Evolutionary conservation across 306 rosid species (phyloP).

Genomic region (Senna siamea): DNA sequence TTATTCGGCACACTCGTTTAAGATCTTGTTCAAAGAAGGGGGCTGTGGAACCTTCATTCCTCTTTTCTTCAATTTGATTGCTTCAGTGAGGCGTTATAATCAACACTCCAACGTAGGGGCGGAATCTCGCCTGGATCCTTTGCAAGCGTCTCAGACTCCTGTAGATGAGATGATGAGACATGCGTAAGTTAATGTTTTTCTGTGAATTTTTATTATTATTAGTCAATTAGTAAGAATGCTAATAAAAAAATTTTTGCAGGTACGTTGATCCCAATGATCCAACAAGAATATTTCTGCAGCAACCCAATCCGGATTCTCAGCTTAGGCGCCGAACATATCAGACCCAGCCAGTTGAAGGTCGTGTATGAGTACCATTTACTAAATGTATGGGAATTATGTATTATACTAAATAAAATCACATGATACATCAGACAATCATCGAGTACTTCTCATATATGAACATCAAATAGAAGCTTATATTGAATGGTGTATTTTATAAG

Average conservation of each 20-base stretch:
- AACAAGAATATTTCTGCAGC: conserved; percentile 92
- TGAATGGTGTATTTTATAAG: background rate
- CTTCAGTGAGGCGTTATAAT: conserved; percentile 81
- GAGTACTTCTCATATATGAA: conserved; percentile 30
- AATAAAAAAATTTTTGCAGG: conserved; percentile 58
- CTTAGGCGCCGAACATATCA: conserved; percentile 93
- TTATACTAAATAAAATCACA: conserved; percentile 28
- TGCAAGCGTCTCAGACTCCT: conserved; percentile 94
- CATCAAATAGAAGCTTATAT: background rate
- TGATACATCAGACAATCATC: background rate
- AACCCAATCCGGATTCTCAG: conserved; percentile 80
- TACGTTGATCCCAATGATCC: conserved; percentile 98
- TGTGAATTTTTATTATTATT: background rate
- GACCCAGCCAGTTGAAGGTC: conserved; percentile 60
- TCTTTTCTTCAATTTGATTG: conserved; percentile 88
- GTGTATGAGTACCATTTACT: conserved; percentile 28
- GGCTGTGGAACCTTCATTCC: conserved; percentile 97
- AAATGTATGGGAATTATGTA: conserved; percentile 21
- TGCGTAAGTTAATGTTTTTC: conserved; percentile 65
- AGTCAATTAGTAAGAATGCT: conserved; percentile 9
- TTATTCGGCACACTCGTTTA: conserved; percentile 81
- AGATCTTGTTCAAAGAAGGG: conserved; percentile 95
- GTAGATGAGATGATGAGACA: conserved; percentile 98
- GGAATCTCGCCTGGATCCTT: conserved; percentile 69
- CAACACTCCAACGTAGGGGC: conserved; percentile 48